Evolutionary conservation across 129 eudicot species (phyloP), one percentile per base, ranked within the genome.

Genomic region (Scalesia atractyloides): DNA sequence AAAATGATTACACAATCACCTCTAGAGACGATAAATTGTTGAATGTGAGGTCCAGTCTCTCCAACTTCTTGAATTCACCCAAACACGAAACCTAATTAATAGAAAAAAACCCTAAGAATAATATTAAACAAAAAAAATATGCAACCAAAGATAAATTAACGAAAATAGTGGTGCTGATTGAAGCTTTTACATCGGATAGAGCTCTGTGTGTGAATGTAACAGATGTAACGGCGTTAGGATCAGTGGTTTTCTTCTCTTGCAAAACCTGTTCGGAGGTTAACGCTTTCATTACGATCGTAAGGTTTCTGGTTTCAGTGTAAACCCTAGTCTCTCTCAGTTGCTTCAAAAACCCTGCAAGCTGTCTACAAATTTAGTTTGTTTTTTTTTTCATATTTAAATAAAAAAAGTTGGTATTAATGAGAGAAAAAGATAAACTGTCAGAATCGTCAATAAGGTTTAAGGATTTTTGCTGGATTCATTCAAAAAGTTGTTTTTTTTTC

Each of bases 181-280:
- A 33, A 52, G 68, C 30, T 30, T 7, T 44, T 84, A 94, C 98
- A 84, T 90, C 86, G 14, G 97, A 72, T 41, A 94, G 88, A 73
- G 96, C 96, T 86, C 85, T 90, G 84, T 87, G 96, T 5, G 89
- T 87, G 78, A 94, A 92, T 43, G 89, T 54, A 57, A 94, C 85
- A 61, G 91, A 60, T 37, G 82, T 82, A 58, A 94, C 77, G 63
- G 89, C 72, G 74, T 75, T 74, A 18, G 89, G 58, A 60, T 90
- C 93, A 73, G 57, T 66, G 4, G 96, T 84, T 5, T 87, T 68
- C 9, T 88, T 81, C 30, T 88, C 98, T 71, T 84, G 82, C 73
- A 94, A 61, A 24, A 94, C 80, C 71, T 86, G 85, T 53, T 82
- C 80, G 43, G 86, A 78, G 68, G 78, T 89, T 77, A 93, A 69